Percentiles rank a stretch among this genome's conserved stretches.
These are phyloP conservation scores for Prunus mongolica DNA, from an alignment of 306 rosid species.

Conservation along the genomic window DNA sequence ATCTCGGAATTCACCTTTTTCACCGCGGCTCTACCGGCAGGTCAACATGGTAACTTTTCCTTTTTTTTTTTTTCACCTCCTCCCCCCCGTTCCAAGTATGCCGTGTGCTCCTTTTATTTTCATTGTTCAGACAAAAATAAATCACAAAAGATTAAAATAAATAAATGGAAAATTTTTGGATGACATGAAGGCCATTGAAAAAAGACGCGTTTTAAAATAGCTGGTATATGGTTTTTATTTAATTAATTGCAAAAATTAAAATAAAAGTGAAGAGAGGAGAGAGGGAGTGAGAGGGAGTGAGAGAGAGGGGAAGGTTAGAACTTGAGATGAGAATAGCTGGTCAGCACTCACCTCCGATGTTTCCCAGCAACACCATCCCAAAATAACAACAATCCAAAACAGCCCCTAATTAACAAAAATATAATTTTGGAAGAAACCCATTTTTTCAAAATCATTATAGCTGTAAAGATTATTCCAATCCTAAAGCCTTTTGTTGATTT, in stretches of 20 bases:
- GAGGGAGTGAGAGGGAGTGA: not conserved
- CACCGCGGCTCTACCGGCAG: not conserved
- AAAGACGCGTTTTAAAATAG: not conserved
- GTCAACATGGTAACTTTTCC: not conserved
- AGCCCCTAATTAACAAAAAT: not conserved
- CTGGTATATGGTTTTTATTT: not conserved
- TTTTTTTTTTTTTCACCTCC: not conserved
- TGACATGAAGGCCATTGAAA: not conserved
- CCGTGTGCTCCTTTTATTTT: not conserved
- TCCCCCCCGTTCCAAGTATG: not conserved
- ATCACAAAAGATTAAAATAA: not conserved
- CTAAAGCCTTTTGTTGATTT: not conserved
- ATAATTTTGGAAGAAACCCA: not conserved
- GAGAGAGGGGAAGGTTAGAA: not conserved
- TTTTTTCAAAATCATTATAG: constrained; percentile 1
- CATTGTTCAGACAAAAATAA: not conserved
- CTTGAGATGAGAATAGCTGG: constrained; percentile 36
- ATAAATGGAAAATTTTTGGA: not conserved
- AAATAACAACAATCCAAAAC: constrained; percentile 45
- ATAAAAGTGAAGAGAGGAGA: not conserved
- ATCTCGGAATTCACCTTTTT: not conserved
- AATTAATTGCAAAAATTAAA: not conserved
- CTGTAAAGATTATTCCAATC: constrained; percentile 11
- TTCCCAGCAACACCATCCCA: constrained; percentile 70
- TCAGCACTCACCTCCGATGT: constrained; percentile 77